Conservation (phyloP, 306 rosid genomes). For the Hippophae rhamnoides region DNA sequence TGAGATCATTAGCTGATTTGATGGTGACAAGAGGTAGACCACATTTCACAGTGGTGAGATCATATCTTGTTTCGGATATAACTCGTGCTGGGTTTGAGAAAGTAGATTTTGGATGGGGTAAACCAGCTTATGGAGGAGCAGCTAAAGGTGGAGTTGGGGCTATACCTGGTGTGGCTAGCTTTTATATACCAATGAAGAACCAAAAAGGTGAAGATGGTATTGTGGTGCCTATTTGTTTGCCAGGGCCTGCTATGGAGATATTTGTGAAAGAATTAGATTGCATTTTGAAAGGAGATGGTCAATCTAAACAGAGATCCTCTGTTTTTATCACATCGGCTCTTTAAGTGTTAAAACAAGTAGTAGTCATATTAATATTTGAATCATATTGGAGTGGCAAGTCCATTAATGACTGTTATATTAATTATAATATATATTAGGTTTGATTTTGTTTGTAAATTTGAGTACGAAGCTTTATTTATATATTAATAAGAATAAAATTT, state of each 20-base stretch:
- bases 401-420: no score
- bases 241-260: conserved; percentile 35
- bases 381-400: no score
- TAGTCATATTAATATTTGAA: no score
- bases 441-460: no score
- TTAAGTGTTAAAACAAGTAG: no score
- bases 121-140: conserved; percentile 40
- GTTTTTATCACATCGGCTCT: no score
- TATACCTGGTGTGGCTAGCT: conserved; percentile 38
- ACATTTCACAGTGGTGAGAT: conserved; percentile 30
- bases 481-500: no score
- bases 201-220: conserved; percentile 34
- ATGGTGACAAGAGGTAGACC: conserved; percentile 39
- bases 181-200: conserved; percentile 26
- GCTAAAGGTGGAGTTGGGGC: conserved; percentile 39
- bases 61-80: conserved; percentile 42
- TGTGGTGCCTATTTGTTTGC: conserved; percentile 41
- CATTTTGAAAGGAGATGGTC: no score
- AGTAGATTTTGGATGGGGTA: conserved; percentile 60
- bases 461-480: no score
- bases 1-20: conserved; percentile 45
- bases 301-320: no score
- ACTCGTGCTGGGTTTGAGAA: conserved; percentile 37
- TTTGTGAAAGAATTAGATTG: conserved; percentile 18
- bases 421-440: no score